A percentile compares a stretch with the other conserved stretches of the same genome.
phyloP scores from a whole-genome alignment of 1,139 yeast species.

The Sugiyamaella novakii region DNA sequence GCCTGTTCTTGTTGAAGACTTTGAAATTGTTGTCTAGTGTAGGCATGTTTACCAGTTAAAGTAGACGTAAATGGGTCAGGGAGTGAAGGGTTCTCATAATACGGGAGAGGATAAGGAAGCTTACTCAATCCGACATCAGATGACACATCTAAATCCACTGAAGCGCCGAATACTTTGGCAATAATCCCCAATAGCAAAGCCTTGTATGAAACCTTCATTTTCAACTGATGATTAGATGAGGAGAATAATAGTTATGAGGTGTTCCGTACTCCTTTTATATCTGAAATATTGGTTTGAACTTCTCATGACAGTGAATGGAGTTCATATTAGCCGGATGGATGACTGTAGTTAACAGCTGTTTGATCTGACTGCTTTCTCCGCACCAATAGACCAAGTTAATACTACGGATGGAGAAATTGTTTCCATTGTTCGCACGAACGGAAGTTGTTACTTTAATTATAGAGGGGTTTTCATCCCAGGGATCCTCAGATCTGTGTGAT shows the following conservation, averaged over 20 bases:
- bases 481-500: no score
- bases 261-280: background rate
- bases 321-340: background rate
- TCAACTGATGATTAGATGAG: background rate
- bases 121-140: background rate
- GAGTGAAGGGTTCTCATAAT: constrained; percentile 7
- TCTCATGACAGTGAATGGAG: no score
- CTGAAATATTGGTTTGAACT: no score
- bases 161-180: background rate
- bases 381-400: background rate
- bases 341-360: no score
- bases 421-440: background rate
- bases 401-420: background rate
- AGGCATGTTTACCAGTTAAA: constrained; percentile 10
- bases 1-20: constrained; percentile 14
- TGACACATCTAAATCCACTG: background rate
- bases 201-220: background rate
- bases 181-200: background rate
- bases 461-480: no score
- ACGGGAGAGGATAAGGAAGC: constrained; percentile 15
- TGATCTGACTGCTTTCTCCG: background rate
- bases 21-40: constrained; percentile 5
- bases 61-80: constrained; percentile 16
- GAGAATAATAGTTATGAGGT: background rate
- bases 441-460: no score